Evolutionary conservation across 2,329 filamentous ascomycete species (phyloP), one percentile per base, ranked within the genome.

Genomic region (Zasmidium cellare): DNA sequence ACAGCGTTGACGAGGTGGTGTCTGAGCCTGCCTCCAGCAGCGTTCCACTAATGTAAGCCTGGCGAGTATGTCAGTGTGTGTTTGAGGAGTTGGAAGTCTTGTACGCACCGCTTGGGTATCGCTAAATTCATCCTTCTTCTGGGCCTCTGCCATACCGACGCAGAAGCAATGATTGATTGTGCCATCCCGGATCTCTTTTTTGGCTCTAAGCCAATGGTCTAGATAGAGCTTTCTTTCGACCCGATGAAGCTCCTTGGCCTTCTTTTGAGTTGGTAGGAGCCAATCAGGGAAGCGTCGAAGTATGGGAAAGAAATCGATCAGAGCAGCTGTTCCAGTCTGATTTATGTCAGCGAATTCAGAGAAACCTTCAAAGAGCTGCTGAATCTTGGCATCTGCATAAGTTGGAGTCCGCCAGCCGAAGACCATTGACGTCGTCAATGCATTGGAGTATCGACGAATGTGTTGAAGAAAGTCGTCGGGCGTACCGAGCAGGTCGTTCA

Each of bases 401-500:
- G 65, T 74, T 0, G 72, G 66, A 1, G 74, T 75, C 9, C 79
- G 75, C 64, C 59, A 69, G 31, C 61, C 80, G 54, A 79, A 83
- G 0, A 80, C 71, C 73, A 83, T 82, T 2, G 76, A 75, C 0
- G 80, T 82, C 0, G 77, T 79, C 9, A 83, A 62, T 1, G 80
- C 78, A 49, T 76, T 79, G 2, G 78, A 76, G 59, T 80, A 84
- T 25, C 80, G 74, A 11, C 78, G 72, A 18, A 82, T 73, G 51
- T 81, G 77, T 11, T 79, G 66, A 3, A 75, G 53, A 46, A 80
- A 80, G 1, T 73, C 57, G 1, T 76, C 62, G 0, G 81, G 81
- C 6, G 69, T 58, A 0, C 78, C 74, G 2, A 84, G 62, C 18
- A 85, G 68, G 6, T 80, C 78, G 46, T 72, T 59, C 19, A 83